Conservation (phyloP, 257 asterid genomes). For the Capsicum pubescens region DNA sequence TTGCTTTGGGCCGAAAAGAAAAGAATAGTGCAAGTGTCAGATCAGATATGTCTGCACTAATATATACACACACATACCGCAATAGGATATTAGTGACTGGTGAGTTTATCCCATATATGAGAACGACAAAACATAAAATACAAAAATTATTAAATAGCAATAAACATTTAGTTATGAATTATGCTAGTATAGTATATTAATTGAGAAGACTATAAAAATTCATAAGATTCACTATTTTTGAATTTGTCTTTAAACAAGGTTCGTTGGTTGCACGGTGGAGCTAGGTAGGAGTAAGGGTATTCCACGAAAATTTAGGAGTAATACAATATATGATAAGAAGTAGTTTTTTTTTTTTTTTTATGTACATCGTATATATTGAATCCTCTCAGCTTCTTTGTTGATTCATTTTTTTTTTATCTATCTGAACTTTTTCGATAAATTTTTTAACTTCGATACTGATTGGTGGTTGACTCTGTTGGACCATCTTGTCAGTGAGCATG, state of each 20-base stretch:
- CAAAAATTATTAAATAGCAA: no score
- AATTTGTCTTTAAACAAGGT: neutral
- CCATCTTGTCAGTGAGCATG: neutral
- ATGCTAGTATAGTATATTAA: no score
- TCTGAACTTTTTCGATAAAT: no score
- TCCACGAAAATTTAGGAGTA: neutral
- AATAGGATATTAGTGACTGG: neutral
- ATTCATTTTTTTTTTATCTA: no score
- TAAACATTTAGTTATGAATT: no score
- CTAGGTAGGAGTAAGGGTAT: accelerated
- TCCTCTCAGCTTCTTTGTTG: no score
- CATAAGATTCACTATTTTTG: no score
- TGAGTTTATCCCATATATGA: neutral
- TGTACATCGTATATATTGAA: no score
- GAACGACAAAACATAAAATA: neutral
- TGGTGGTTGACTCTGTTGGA: neutral
- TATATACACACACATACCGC: neutral
- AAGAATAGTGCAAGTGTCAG: constrained; percentile 15
- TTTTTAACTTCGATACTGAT: no score
- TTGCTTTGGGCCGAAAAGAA: neutral
- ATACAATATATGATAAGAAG: neutral
- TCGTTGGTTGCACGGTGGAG: neutral
- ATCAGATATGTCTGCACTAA: neutral
- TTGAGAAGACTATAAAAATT: no score
- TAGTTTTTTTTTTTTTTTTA: no score